Base-by-base conservation (phyloP, 192 early-diverging fungal genomes). In the Gorgonomyces haynaldii region DNA sequence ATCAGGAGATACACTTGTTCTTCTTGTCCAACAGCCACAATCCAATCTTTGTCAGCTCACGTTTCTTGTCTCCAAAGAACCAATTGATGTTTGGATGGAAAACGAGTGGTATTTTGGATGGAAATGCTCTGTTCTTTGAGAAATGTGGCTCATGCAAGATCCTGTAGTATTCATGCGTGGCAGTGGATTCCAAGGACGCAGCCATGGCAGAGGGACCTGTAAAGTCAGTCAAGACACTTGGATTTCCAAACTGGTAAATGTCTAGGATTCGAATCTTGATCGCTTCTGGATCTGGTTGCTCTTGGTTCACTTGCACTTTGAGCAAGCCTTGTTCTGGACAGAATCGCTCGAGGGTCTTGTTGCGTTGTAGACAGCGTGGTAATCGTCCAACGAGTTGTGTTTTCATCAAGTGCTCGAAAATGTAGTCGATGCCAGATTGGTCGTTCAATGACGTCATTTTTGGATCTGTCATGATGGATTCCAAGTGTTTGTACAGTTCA, bases 21-120 rank as follows among this genome's bases (percentile, higher is more conserved):
- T 43, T 25, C 3, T 28, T 43, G n/a, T n/a, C n/a, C n/a, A n/a
- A n/a, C n/a, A n/a, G n/a, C n/a, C n/a, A n/a, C n/a, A n/a, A n/a
- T n/a, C n/a, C n/a, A n/a, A n/a, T n/a, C n/a, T n/a, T n/a, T n/a
- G n/a, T n/a, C n/a, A n/a, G n/a, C n/a, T n/a, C n/a, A n/a, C n/a
- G n/a, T n/a, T n/a, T n/a, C n/a, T n/a, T n/a, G n/a, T n/a, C n/a
- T n/a, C n/a, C n/a, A n/a, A n/a, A n/a, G n/a, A n/a, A n/a, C n/a
- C n/a, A n/a, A n/a, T n/a, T n/a, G n/a, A 40, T 40, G 13, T 40
- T 40, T 40, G 39, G 39, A 40, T 40, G 39, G 15, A 40, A 40
- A 19, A 40, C 24, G 8, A 40, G 20, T 40, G 39, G 39, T 8
- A 40, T 19, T 21, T 40, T 40, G 3, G 39, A 40, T 4, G 39